Percentiles rank a stretch among this genome's conserved stretches.
These are phyloP conservation scores for Fraxinus americana DNA, from an alignment of 257 asterid genomes.

Conservation along the genomic window DNA sequence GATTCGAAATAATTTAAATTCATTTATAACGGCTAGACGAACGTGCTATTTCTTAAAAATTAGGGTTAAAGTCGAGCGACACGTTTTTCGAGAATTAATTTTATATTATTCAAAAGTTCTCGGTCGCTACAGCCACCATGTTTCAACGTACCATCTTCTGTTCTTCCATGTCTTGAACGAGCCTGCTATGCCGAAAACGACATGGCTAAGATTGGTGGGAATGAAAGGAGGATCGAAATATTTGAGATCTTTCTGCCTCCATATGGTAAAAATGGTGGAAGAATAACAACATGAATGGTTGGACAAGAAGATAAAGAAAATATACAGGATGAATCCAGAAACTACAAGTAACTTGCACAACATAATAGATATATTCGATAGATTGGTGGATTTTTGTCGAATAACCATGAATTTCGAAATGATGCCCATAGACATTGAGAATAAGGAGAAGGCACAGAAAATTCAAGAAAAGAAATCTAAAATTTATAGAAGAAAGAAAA, in stretches of 20 bases:
- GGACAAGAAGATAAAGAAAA: constrained; percentile 21
- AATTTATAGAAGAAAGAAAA: neutral
- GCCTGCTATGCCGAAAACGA: constrained; percentile 46
- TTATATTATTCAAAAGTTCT: no score
- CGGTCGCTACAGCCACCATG: no score
- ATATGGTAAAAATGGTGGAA: constrained; percentile 6
- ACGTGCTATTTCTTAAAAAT: no score
- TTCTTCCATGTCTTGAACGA: constrained; percentile 36
- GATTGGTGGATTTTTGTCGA: neutral
- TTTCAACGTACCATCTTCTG: constrained; percentile 32
- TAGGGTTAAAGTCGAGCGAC: no score
- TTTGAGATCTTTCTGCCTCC: constrained; percentile 6
- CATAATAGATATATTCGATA: neutral
- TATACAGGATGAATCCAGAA: constrained; percentile 22
- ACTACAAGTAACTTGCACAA: constrained; percentile 17
- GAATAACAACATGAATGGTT: constrained; percentile 7
- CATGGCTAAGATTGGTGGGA: constrained; percentile 37
- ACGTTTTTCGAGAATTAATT: no score
- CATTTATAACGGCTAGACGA: no score
- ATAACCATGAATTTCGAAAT: neutral
- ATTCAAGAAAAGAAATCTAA: neutral
- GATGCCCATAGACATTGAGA: constrained; percentile 1
- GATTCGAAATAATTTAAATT: no score
- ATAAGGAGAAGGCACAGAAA: neutral
- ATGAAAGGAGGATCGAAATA: constrained; percentile 1